Evolutionary conservation across 805 yeast genomes (phyloP), one percentile per base, ranked within the genome.

Genomic region (Starmerella potacharoeniae): DNA sequence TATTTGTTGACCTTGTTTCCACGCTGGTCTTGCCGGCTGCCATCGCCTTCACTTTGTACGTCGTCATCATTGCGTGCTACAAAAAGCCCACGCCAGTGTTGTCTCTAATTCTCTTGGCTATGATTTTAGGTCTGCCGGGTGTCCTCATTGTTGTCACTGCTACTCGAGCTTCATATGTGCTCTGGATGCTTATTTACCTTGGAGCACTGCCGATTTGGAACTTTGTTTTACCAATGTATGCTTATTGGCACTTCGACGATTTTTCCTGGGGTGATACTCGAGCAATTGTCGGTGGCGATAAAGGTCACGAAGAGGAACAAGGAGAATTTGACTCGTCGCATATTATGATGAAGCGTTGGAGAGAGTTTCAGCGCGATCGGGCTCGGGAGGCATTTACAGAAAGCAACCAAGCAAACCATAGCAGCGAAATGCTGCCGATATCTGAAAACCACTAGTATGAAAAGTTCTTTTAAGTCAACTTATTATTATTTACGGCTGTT

Each of bases 251-350:
- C 66, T 88, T 89, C 70, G 97, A 90, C 70, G 96, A 90, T 68
- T 90, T 90, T 71, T 81, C 89, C 67, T 90, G 97, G 97, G 96
- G 97, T 66, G 95, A 87, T 57, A 90, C 96, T 2, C 77, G 96
- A 74, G 77, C 82, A n/a, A 80, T 88, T 50, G 78, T 77, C n/a
- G 82, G 80, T 17, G 86, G 79, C 43, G 81, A 75, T 62, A 80
- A 82, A 63, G 80, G 77, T 28, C 93, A 86, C 66, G 84, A 80
- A 46, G 85, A 75, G 29, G 75, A 62, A 28, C 85, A 79, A 45
- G 97, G 97, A 62, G 83, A 82, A 58, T 93, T 91, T 67, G 97
- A 91, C 68, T 86, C 93, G n/a, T 81, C 95, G 1, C 80, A 80
- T 65, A 93, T 93, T 66, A 79, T 79, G 51, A 90, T 91, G 91